Evolutionary conservation across 1,284 basidiomycete genomes (phyloP).

Genomic region (Boletus sp.): DNA sequence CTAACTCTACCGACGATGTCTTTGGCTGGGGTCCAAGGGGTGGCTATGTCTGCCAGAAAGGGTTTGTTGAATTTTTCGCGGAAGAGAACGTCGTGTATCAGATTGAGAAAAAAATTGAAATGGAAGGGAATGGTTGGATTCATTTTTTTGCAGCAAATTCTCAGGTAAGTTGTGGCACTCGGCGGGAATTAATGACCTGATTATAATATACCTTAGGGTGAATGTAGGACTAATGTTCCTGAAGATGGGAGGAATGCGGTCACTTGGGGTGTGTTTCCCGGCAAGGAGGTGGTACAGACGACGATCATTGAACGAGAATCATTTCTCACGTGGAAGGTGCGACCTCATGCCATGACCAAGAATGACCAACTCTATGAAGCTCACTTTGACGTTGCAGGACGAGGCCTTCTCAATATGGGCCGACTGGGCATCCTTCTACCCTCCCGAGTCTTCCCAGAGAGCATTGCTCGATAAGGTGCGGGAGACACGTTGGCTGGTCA

Average conservation of each 20-base stretch:
- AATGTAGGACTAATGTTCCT: conserved; percentile 77
- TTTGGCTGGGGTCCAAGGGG: conserved; percentile 92
- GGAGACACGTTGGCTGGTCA: conserved; percentile 85
- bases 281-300: conserved; percentile 92
- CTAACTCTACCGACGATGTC: conserved; percentile 65
- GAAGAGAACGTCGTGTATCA: conserved; percentile 57
- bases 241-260: conserved; percentile 88
- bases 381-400: conserved; percentile 50
- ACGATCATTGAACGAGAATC: conserved; percentile 95
- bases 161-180: conserved; percentile 46
- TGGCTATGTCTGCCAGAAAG: conserved; percentile 96
- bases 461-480: conserved; percentile 69
- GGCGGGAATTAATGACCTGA: not conserved
- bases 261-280: conserved; percentile 98
- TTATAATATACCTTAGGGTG: conserved; percentile 51
- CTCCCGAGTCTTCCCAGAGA: conserved; percentile 71
- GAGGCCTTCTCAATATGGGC: conserved; percentile 97
- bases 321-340: conserved; percentile 90
- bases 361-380: not conserved
- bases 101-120: conserved; percentile 58
- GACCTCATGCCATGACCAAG: conserved; percentile 12
- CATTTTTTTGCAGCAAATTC: conserved; percentile 85
- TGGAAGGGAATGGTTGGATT: conserved; percentile 60
- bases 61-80: conserved; percentile 96
- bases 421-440: conserved; percentile 90